A percentile compares a stretch with the other conserved stretches of the same genome.
phyloP scores from a whole-genome alignment of 2,329 filamentous ascomycete genomes.

The Arthroderma sp. region DNA sequence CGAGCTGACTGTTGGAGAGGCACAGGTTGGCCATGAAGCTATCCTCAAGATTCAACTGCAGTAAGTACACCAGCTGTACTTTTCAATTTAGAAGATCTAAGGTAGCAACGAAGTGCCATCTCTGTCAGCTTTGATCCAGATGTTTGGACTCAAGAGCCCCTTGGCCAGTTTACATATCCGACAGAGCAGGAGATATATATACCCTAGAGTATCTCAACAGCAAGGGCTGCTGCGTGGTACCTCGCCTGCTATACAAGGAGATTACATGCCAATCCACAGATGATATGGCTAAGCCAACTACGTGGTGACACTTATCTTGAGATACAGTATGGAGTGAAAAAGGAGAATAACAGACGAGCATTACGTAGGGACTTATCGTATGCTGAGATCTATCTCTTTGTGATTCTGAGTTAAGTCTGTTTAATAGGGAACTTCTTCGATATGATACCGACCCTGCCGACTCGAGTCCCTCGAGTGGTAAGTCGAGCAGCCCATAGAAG shows the following conservation, averaged over 20 bases:
- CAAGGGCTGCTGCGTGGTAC: not conserved
- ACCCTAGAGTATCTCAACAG: not conserved
- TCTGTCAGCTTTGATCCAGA: not conserved
- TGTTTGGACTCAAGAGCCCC: not conserved
- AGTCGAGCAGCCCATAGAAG: not conserved
- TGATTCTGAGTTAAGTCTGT: not conserved
- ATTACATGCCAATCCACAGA: not conserved
- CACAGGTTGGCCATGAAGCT: constrained; percentile 6
- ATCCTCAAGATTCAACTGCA: constrained; percentile 11
- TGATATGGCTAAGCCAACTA: constrained; percentile 8
- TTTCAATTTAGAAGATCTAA: not conserved
- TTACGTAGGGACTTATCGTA: constrained; percentile 7
- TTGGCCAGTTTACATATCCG: not conserved
- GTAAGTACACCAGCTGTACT: not conserved
- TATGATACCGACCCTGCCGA: not conserved
- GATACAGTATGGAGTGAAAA: not conserved
- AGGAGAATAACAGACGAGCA: constrained; percentile 6
- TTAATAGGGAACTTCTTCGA: not conserved
- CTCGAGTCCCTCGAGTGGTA: not conserved
- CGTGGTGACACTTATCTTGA: constrained; percentile 7
- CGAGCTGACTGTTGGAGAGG: not conserved
- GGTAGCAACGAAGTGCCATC: not conserved
- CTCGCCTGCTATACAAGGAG: not conserved
- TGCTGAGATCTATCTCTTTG: not conserved
- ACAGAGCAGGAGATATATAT: not conserved